Base-by-base conservation (phyloP, 1,284 basidiomycete genomes). In the Malassezia psittaci region DNA sequence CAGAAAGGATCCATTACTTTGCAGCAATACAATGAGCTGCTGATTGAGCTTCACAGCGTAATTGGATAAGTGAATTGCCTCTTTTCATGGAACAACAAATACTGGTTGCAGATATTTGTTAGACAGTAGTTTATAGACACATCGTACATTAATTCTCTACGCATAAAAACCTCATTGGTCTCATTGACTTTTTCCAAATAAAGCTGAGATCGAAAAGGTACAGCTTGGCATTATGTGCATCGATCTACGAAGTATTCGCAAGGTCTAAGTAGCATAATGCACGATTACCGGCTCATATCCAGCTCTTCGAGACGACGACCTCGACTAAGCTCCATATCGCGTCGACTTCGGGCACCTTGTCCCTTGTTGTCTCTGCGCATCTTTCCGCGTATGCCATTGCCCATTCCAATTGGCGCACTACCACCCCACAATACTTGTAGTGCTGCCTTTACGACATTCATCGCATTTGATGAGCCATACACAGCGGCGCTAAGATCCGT, bases 401-500 rank as follows among this genome's bases (percentile, higher is more conserved):
- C 74, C 57, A 74, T 60, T 11, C 69, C 72, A 39, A 62, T 49
- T 32, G 65, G 66, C 1, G 65, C 63, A 5, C 65, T 62, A 24
- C 72, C 72, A 11, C 67, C 66, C 62, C 67, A 72, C n/a, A 75
- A 59, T 19, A 73, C 61, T 54, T 76, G 53, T 60, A 74, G 61
- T 63, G 77, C 66, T 64, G 76, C 76, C 63, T 81, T 80, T 62
- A 80, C 71, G 8, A 80, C 78, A 48, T 79, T 84, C 66, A 87
- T 79, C 39, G 82, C 82, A 76, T 93, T 94, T 62, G 88, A 80
- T 65, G 87, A 90, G 35, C 91, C 90, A 82, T 88, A 87, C 39
- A 96, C 87, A 76, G 91, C 91, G 29, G 88, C 93, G 64, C 86
- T 88, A 43, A 88, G 82, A 76, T 98, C 93, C 74, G 88, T 87